Base-by-base conservation (phyloP, 2,329 filamentous ascomycete species). In the Didymella lethalis region DNA sequence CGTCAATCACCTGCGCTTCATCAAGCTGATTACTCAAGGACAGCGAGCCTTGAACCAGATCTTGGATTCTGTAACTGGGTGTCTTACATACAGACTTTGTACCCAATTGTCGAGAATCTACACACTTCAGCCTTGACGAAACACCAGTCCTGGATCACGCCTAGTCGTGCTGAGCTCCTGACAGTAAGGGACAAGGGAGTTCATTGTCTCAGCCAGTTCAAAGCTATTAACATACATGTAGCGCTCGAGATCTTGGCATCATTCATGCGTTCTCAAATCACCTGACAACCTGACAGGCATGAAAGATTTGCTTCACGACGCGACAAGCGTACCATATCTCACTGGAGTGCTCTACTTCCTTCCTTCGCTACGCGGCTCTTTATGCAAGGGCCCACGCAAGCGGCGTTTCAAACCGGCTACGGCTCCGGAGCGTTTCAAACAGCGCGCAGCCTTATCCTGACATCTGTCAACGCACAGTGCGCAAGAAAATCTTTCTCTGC, bases 391-490 rank as follows among this genome's bases (percentile, higher is more conserved):
- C 56, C 41, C 57, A 59, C 57, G 29, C 14, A n/a, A 14, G 55
- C 55, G 56, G 46, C 48, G 45, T 26, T 48, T 32, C 43, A 52
- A 55, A 56, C 57, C 10, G 25, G 29, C 36, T 11, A 48, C 31
- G 7, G n/a, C 31, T 43, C n/a, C 43, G 43, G 43, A 28, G 29
- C 41, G 50, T 59, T 59, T 59, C 56, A 59, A 26, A 26, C 25
- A 23, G 40, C 18, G 32, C 25, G 45, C 50, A 56, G 26, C 56
- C 40, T 49, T 26, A 48, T 44, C 43, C 44, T 56, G 57, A 56
- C 51, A 48, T 45, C 34, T 54, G 36, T 51, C 48, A 48, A 51
- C 32, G 52, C 57, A 60, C 52, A 52, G 57, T 28, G 52, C 57
- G 40, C 50, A 25, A 34, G 10, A 31, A 12, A 28, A 31, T 14